Evolutionary conservation across 1,284 basidiomycete species (phyloP).

Genomic region (Paramarasmius palmivorus): DNA sequence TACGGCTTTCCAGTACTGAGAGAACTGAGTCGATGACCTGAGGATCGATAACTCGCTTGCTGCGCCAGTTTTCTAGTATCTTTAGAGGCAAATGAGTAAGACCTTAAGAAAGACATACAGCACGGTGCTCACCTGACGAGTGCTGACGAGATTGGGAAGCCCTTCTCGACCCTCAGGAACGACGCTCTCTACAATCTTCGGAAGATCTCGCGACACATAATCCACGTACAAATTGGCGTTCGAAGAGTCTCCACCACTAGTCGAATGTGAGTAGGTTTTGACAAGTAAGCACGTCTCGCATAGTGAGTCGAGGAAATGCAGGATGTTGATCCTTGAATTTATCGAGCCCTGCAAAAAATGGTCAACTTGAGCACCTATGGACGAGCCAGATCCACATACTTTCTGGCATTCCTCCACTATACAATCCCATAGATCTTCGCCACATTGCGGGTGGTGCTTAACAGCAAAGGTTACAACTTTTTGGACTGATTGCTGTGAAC

Average conservation of each 20-base stretch:
- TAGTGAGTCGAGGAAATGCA: constrained; percentile 89
- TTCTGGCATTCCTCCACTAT: constrained; percentile 88
- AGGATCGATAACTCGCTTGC: constrained; percentile 80
- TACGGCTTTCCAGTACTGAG: constrained; percentile 46
- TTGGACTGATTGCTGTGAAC: constrained; percentile 87
- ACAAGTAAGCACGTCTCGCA: constrained; percentile 76
- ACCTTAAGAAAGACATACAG: not conserved
- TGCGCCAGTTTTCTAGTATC: constrained; percentile 88
- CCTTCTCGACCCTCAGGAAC: constrained; percentile 84
- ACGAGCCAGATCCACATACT: constrained; percentile 38
- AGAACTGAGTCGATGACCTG: constrained; percentile 72
- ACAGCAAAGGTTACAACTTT: constrained; percentile 87
- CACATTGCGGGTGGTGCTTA: constrained; percentile 80
- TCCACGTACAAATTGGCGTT: constrained; percentile 69
- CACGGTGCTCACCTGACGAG: constrained; percentile 64
- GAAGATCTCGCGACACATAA: constrained; percentile 73
- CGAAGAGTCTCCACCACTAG: constrained; percentile 31
- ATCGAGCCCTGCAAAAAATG: constrained; percentile 65
- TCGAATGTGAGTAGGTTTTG: constrained; percentile 59
- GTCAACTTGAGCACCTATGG: not conserved
- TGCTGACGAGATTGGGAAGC: constrained; percentile 81
- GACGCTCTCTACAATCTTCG: constrained; percentile 75
- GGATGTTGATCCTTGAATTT: constrained; percentile 89
- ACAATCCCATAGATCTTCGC: constrained; percentile 95
- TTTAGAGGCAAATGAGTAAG: constrained; percentile 26